Evolutionary conservation across 495 filamentous ascomycete species (phyloP).

Genomic region (Pseudomonodictys pantanalensis): DNA sequence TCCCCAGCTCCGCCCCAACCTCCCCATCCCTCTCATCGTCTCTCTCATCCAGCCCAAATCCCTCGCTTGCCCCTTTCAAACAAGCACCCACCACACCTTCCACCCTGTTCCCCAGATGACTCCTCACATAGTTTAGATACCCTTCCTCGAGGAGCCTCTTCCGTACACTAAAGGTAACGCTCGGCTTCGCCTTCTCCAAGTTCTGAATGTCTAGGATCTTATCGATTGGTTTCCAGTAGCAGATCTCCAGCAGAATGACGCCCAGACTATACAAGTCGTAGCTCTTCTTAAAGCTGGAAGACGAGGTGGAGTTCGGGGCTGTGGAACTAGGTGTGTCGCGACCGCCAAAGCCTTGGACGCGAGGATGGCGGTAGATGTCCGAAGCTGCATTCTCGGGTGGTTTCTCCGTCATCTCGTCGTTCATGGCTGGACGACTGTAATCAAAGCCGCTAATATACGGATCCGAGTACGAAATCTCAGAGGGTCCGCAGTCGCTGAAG

Average conservation of each 20-base stretch:
- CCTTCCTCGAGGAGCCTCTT: slow-evolving; percentile 30
- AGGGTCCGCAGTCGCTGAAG: slow-evolving; percentile 39
- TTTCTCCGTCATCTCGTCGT: slow-evolving; percentile 53
- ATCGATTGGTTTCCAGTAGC: slow-evolving; percentile 50
- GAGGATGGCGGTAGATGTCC: slow-evolving; percentile 55
- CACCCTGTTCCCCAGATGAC: slow-evolving; percentile 37
- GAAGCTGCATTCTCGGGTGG: slow-evolving; percentile 44
- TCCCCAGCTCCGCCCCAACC: slow-evolving; percentile 35
- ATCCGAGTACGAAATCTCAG: slow-evolving; percentile 33
- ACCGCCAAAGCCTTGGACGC: slow-evolving; percentile 38
- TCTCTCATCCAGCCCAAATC: slow-evolving; percentile 36
- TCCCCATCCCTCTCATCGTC: slow-evolving; percentile 31
- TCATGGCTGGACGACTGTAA: slow-evolving; percentile 51
- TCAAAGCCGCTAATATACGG: slow-evolving; percentile 56
- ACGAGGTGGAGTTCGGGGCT: too few relatives aligned
- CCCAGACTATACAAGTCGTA: slow-evolving; percentile 55
- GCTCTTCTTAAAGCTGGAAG: slow-evolving; percentile 47
- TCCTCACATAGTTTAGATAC: slow-evolving; percentile 28
- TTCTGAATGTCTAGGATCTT: slow-evolving; percentile 42
- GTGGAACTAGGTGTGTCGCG: slow-evolving; percentile 19
- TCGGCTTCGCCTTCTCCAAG: slow-evolving; percentile 23
- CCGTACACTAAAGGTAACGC: slow-evolving; percentile 20
- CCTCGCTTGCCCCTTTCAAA: slow-evolving; percentile 36
- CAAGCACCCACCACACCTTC: slow-evolving; percentile 37
- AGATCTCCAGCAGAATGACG: slow-evolving; percentile 51